Percentiles rank a stretch among this genome's conserved stretches.
These are phyloP conservation scores for Botrytis sinoallii DNA, from an alignment of 2,329 filamentous ascomycete genomes.

Conservation along the genomic window DNA sequence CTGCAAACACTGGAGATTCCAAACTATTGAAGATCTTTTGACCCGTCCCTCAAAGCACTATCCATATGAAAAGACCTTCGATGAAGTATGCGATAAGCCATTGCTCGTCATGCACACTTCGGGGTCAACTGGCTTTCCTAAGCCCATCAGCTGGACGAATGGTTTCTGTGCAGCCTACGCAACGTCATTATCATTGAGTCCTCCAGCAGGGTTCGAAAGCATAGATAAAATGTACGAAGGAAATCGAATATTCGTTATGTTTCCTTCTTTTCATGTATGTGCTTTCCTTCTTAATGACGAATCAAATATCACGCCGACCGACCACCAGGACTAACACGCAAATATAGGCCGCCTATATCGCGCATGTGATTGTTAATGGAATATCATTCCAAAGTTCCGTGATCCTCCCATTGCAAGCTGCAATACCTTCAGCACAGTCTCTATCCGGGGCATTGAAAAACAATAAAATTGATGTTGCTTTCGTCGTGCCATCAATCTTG, in stretches of 20 bases:
- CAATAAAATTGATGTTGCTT: background rate
- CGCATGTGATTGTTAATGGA: background rate
- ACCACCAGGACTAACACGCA: background rate
- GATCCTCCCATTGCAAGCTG: background rate
- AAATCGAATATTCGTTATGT: background rate
- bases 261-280: background rate
- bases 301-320: background rate
- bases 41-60: background rate
- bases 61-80: slow-evolving; percentile 26
- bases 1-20: background rate
- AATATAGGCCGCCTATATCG: background rate
- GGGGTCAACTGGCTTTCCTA: slow-evolving; percentile 21
- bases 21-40: background rate
- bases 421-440: background rate
- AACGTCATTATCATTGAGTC: background rate
- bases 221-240: background rate
- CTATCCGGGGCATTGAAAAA: background rate
- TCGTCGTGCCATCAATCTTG: background rate
- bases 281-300: background rate
- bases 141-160: slow-evolving; percentile 14
- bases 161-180: background rate
- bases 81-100: slow-evolving; percentile 23
- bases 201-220: background rate
- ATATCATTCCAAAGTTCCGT: background rate
- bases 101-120: slow-evolving; percentile 22